Evolutionary conservation across 768 basidiomycete genomes (phyloP), one percentile per base, ranked within the genome.

Genomic region (Rhizopogon roseolus): DNA sequence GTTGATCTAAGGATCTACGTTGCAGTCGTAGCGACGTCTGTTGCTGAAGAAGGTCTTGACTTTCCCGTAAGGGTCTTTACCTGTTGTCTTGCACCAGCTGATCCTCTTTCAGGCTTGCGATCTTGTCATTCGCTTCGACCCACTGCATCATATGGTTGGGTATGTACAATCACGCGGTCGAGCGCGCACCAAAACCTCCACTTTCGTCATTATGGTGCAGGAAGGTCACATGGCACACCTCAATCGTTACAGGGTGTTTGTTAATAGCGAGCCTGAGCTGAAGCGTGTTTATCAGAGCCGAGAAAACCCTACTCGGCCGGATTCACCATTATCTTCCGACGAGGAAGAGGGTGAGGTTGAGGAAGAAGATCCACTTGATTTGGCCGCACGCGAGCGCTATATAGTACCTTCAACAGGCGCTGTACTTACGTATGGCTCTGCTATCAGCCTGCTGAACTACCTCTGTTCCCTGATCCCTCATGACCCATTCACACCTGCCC

Each of bases 21-120:
- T 36, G 16, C 54, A 84, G 86, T 94, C 19, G 76, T 94, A 57
- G 88, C 91, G 4, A 93, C 91, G 0, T 85, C 86, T 5, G 91
- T 95, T 13, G 93, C 91, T 0, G 93, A 96, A 68, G 93, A 96
- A 72, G 93, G 93, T 0, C 77, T 96, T 16, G 93, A 96, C 66
- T 92, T 96, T 71, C 88, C 87, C 22, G 86, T 88, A 62, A 52
- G 80, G 14, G 43, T 28, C 11, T 40, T 51, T 34, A 16, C 29
- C 32, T 42, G 16, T 25, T 28, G 32, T 34, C 28, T 34, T 37
- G 19, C 11, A 8, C 42, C 43, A 55, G 27, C 60, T 56, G 29
- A 17, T 46, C 28, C 36, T 27, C n/a, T 51, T 25, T n/a, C 38
- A 90, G 88, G 86, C 86, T 10, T 94, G 92, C 66, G 88, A 92